Percentiles rank a stretch among this genome's conserved stretches.
These are phyloP conservation scores for Paraphoma chrysanthemicola DNA, from an alignment of 2,329 filamentous ascomycete genomes.

Conservation along the genomic window DNA sequence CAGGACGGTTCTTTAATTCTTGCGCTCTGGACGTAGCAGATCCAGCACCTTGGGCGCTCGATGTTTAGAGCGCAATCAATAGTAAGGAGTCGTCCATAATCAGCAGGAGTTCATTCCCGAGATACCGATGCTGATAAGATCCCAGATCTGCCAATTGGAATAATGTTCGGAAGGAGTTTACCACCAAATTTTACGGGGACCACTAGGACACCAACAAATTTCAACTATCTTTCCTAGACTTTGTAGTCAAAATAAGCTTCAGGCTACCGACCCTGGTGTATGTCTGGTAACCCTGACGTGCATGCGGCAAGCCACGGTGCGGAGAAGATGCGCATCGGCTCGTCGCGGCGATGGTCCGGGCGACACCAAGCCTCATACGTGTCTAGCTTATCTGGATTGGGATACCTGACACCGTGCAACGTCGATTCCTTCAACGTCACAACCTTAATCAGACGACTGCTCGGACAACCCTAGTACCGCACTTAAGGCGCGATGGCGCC, in stretches of 20 bases:
- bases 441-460: conserved; percentile 13
- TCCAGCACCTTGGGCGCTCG: too few relatives aligned
- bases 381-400: conserved; percentile 12
- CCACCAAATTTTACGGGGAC: too few relatives aligned
- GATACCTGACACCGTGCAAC: conserved; percentile 8
- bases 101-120: too few relatives aligned
- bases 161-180: too few relatives aligned
- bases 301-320: background rate
- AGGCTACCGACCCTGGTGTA: background rate
- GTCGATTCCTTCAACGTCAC: conserved; percentile 8
- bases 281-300: background rate
- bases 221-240: background rate
- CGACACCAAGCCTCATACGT: conserved; percentile 19
- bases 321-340: conserved; percentile 12
- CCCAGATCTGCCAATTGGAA: too few relatives aligned
- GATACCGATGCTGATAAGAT: too few relatives aligned
- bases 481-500: conserved; percentile 1
- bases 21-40: too few relatives aligned
- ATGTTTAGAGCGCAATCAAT: too few relatives aligned
- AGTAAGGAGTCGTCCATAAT: too few relatives aligned
- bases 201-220: too few relatives aligned
- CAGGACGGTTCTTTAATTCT: too few relatives aligned
- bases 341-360: conserved; percentile 16
- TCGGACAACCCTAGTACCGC: background rate
- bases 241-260: conserved; percentile 3